Evolutionary conservation across 2,329 filamentous ascomycete species (phyloP), one percentile per base, ranked within the genome.

Genomic region (Juglanconis sp.): DNA sequence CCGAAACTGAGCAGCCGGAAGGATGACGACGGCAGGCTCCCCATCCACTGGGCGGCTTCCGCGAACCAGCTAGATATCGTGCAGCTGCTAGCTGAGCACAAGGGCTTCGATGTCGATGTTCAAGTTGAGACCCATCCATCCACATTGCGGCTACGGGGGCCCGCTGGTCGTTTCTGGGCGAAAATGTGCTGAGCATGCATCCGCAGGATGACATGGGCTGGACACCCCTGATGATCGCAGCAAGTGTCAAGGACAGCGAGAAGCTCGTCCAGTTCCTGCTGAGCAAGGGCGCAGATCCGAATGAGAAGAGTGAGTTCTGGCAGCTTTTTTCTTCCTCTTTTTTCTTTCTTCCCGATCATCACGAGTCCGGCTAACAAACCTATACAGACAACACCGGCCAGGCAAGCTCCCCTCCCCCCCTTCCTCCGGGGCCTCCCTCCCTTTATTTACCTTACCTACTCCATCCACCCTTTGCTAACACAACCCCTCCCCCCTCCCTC

Each of bases 1-100:
- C 87, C 90, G 2, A 93, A 90, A 69, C 84, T 96, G 44, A 87
- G 91, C 32, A 81, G 78, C 51, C 75, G 75, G 60, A 86, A 87
- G 68, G 95, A 99, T 69, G 88, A 91, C 53, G 95, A 99, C 73
- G 91, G 92, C 15, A 90, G 95, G 49, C 84, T 96, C 42, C 88
- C 95, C 2, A 87, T 98, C 60, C 95, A 99, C 79, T 99, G 95
- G 95, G 94, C 95, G 0, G 86, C 87, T 2, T 95, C 93, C 30
- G 89, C 90, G 73, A 96, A 95, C 72, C 88, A 87, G 66, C 76
- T 88, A 6, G 83, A 87, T 31, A 92, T 97, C 61, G 87, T 91
- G 17, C 80, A 89, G 53, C 72, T 94, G 24, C 80, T 98, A 4
- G 82, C 89, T 2, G 82, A 90, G 59, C 79, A 81, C 63, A 87